Evolutionary conservation across 768 basidiomycete genomes (phyloP), one percentile per base, ranked within the genome.

Genomic region (Lentinus tigrinus): DNA sequence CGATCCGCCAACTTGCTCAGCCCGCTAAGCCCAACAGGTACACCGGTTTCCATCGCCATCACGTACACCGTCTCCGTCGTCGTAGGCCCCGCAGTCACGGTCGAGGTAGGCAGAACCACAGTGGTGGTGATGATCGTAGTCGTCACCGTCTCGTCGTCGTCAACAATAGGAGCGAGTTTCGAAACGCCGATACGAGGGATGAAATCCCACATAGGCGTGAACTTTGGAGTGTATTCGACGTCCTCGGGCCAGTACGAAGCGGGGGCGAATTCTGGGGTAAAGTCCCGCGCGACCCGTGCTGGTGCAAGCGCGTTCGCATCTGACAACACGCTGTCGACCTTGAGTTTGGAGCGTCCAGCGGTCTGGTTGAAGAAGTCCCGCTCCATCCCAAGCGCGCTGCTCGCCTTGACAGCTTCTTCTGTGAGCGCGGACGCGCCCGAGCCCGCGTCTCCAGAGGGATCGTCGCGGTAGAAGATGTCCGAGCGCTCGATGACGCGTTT

Each of bases 381-480:
- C 44, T 47, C n/a, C 14, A 3, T 31, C 19, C 37, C 24, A 3
- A 17, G n/a, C 16, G 21, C 19, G 1, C 31, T 36, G n/a, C 36
- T 13, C n/a, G 21, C 28, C 14, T 11, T 21, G 23, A 42, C 6
- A 26, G 9, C 39, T n/a, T 17, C 40, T 17, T 17, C 48, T 10
- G 40, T 31, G n/a, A 52, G 31, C 3, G 31, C 54, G 10, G 26
- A 23, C 36, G 38, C 51, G 36, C 11, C 52, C n/a, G 56, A 56
- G 13, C 44, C 16, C 17, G 52, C 23, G n/a, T n/a, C n/a, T n/a
- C n/a, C n/a, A 37, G 56, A 16, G 53, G 69, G 65, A 0, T 67
- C 73, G 21, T 80, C 69, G 4, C 89, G 81, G 68, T 90, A 91
- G 61, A 81, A 84, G 0, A 91, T 72, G 57, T 88, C 88, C 1